Conservation (phyloP, 169 alveolate genomes). For the Eimeria praecox region DNA sequence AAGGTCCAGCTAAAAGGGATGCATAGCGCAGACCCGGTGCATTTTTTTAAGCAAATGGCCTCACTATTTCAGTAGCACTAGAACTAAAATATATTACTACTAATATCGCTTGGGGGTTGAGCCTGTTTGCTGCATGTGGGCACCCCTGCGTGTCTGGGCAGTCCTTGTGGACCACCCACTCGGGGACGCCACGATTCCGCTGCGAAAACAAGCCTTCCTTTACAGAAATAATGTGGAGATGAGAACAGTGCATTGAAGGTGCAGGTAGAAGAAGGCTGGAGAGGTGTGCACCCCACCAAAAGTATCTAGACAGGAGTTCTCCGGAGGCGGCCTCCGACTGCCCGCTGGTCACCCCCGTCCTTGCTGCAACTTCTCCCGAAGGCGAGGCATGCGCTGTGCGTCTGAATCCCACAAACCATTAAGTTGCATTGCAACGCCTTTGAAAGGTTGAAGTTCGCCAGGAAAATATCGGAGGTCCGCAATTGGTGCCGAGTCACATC, state of each 20-base stretch:
- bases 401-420: neutral
- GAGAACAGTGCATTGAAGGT: neutral
- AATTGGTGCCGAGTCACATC: neutral
- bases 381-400: neutral
- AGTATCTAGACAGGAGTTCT: neutral
- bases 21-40: neutral
- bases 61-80: neutral
- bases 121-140: neutral
- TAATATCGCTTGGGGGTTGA: neutral
- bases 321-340: constrained; percentile 38
- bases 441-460: neutral
- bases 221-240: neutral
- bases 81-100: neutral
- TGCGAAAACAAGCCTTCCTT: neutral
- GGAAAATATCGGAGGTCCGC: neutral
- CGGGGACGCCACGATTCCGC: neutral
- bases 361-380: neutral
- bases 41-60: neutral
- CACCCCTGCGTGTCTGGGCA: neutral
- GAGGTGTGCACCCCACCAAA: neutral
- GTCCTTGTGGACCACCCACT: neutral
- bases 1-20: neutral
- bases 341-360: constrained; percentile 25
- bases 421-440: neutral
- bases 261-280: neutral